Conservation (phyloP, 1,284 basidiomycete genomes). For the Ceratobasidium sp. region DNA sequence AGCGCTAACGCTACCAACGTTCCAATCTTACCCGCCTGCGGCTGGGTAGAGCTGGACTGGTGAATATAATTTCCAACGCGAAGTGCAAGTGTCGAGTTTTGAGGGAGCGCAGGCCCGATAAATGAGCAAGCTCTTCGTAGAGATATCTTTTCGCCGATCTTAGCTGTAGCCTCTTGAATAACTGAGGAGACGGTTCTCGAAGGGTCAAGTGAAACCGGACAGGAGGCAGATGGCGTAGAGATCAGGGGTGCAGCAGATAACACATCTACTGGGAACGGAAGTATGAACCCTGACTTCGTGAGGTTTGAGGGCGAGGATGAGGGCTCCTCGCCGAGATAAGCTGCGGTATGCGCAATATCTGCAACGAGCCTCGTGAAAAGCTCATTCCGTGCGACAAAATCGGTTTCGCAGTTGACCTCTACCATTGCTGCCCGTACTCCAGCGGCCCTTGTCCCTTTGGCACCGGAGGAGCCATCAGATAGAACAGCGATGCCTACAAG, state of each 20-base stretch:
- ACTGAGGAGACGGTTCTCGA: constrained; percentile 75
- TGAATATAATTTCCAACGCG: constrained; percentile 87
- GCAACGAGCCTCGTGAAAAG: constrained; percentile 83
- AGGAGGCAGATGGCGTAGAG: constrained; percentile 55
- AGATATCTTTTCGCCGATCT: constrained; percentile 91
- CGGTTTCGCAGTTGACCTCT: constrained; percentile 96
- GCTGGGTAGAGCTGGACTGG: constrained; percentile 55
- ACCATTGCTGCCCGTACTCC: constrained; percentile 84
- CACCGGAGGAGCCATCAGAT: constrained; percentile 65
- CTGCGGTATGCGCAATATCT: constrained; percentile 89
- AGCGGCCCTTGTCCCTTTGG: constrained; percentile 54
- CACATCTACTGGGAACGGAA: constrained; percentile 66
- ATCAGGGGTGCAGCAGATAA: constrained; percentile 78
- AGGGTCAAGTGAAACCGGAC: constrained; percentile 51
- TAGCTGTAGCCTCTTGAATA: constrained; percentile 83
- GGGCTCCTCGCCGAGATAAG: constrained; percentile 77
- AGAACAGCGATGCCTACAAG: constrained; percentile 82
- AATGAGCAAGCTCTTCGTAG: constrained; percentile 81
- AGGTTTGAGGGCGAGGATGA: constrained; percentile 39
- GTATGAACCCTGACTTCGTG: constrained; percentile 56
- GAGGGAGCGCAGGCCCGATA: constrained; percentile 69
- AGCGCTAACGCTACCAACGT: constrained; percentile 75
- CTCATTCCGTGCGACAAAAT: constrained; percentile 92
- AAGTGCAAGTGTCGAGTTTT: constrained; percentile 63
- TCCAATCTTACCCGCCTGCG: constrained; percentile 75